These are phyloP conservation scores for Leptomonas seymouri DNA, from an alignment of 208 protist species.

Conservation along the genomic window DNA sequence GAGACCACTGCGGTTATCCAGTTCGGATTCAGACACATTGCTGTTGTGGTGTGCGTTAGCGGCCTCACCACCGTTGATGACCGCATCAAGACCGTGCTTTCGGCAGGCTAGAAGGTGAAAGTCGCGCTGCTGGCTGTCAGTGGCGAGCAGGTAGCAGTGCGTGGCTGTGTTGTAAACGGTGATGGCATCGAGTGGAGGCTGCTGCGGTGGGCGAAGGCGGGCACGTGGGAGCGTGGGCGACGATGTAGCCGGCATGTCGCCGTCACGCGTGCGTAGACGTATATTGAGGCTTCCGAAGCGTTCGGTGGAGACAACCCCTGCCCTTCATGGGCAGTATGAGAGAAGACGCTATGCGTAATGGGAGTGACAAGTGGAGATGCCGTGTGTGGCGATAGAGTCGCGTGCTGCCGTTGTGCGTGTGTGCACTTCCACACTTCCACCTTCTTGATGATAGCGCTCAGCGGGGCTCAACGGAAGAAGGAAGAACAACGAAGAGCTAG, in stretches of 20 bases:
- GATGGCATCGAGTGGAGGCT: conserved; percentile 46
- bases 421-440: no score
- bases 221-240: conserved; percentile 17
- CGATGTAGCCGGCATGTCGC: neutral
- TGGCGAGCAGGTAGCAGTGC: conserved; percentile 61
- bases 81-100: conserved; percentile 32
- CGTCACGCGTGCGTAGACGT: neutral
- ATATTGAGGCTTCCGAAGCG: no score
- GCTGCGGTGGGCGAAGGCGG: conserved; percentile 13
- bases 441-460: no score
- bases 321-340: no score
- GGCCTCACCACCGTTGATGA: neutral
- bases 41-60: conserved; percentile 7
- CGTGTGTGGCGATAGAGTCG: no score
- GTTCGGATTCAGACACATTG: conserved; percentile 4
- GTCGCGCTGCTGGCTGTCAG: conserved; percentile 31
- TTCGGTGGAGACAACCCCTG: neutral
- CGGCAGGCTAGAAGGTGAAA: conserved; percentile 26
- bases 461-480: no score
- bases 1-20: conserved; percentile 2
- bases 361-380: no score
- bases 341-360: no score
- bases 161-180: conserved; percentile 55
- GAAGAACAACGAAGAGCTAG: no score
- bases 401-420: no score